Evolutionary conservation across 1,284 basidiomycete species (phyloP), one percentile per base, ranked within the genome.

Genomic region (Papiliotrema terrestris): DNA sequence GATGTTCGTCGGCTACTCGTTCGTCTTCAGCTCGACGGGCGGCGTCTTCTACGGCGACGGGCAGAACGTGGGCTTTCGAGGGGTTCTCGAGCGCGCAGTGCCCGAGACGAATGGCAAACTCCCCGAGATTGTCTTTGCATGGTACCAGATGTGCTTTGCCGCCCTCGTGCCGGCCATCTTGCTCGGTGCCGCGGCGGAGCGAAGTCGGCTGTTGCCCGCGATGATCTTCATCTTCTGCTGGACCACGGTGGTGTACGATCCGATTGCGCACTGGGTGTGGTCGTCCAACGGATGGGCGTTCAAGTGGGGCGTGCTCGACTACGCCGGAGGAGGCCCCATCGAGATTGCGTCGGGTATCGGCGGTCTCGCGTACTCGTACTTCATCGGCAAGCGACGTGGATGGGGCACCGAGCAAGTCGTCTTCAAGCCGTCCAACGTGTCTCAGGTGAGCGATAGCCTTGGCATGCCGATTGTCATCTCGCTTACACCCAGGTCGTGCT

Each of bases 391-490:
- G 47, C 77, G 82, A 52, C 67, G 78, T 48, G 81, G 81, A 11
- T 87, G 83, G 72, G 87, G 93, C 58, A 86, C 86, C 43, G 88
- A 94, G 68, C 79, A 90, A 23, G 79, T 90, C 63, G 87, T 93
- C 67, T 96, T 93, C 80, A 85, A 91, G 59, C 93, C 93, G 9
- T 91, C 94, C 75, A 96, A 95, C 71, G 91, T 96, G 17, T 41
- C 39, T 15, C 19, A 87, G 87, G 66, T 65, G 49, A 50, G 61
- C n/a, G n/a, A n/a, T n/a, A n/a, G n/a, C n/a, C n/a, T n/a, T n/a
- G n/a, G n/a, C n/a, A n/a, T n/a, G n/a, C n/a, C n/a, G n/a, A n/a
- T n/a, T n/a, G n/a, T n/a, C n/a, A n/a, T n/a, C n/a, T n/a, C n/a
- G 29, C 29, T 32, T 6, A 32, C 29, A 11, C 29, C 6, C 29